Evolutionary conservation across 176 grass and related monocot genomes (phyloP).

Genomic region (Carex scoparia): DNA sequence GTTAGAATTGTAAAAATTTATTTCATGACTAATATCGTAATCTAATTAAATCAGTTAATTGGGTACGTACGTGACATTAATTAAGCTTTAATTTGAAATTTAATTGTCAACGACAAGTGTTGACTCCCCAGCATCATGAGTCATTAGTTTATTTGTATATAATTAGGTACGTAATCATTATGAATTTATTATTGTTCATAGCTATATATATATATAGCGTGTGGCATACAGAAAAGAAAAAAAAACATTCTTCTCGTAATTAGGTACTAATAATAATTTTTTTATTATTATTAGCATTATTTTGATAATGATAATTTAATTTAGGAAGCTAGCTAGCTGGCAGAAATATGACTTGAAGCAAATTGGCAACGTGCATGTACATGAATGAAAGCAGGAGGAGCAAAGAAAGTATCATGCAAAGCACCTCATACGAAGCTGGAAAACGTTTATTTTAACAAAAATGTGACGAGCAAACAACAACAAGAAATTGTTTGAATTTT

Average conservation of each 20-base stretch:
- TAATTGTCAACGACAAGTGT: not conserved
- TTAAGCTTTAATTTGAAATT: not conserved
- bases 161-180: not conserved
- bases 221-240: not conserved
- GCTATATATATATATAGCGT: not conserved
- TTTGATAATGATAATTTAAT: not conserved
- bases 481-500: not conserved
- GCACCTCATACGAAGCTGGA: not conserved
- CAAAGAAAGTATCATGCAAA: not conserved
- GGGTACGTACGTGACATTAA: not conserved
- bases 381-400: not conserved
- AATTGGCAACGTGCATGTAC: constrained; percentile 12
- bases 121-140: not conserved
- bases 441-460: not conserved
- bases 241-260: not conserved
- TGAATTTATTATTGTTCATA: not conserved
- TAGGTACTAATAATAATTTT: not conserved
- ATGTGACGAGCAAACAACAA: not conserved
- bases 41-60: not conserved
- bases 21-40: not conserved
- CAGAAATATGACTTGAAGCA: not conserved
- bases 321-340: too few relatives aligned
- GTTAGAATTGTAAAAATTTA: not conserved
- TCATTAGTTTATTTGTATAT: not conserved
- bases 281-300: too few relatives aligned